Conservation (phyloP, 441 rosid species). For the Populus hybrid region DNA sequence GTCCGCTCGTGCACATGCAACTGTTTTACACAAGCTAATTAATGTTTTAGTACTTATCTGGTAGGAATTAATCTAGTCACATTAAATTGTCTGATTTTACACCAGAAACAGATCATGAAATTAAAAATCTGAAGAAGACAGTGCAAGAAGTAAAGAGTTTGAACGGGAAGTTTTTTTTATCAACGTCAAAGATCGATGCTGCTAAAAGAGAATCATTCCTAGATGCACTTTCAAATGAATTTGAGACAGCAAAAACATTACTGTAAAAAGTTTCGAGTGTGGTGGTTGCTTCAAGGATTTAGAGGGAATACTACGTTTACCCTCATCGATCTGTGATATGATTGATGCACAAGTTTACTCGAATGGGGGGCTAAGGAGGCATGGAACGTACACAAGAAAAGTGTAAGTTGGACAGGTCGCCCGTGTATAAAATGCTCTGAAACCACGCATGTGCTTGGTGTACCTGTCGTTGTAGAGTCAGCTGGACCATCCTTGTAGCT, state of each 20-base stretch:
- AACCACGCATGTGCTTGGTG: conserved; percentile 33
- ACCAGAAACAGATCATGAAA: background rate
- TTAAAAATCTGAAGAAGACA: background rate
- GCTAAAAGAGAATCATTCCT: too few relatives aligned
- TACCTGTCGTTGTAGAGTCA: conserved; percentile 11
- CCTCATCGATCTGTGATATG: too few relatives aligned
- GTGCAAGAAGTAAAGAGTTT: background rate
- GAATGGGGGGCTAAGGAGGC: background rate
- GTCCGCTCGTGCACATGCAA: too few relatives aligned
- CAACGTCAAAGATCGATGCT: too few relatives aligned
- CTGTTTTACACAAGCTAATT: too few relatives aligned
- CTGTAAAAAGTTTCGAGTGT: too few relatives aligned
- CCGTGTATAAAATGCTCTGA: background rate
- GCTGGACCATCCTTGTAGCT: conserved; percentile 28
- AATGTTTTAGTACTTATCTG: too few relatives aligned
- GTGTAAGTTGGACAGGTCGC: conserved; percentile 16
- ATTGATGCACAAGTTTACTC: background rate
- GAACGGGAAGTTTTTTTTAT: background rate
- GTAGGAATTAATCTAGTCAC: background rate
- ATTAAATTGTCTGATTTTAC: background rate
- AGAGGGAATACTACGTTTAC: too few relatives aligned
- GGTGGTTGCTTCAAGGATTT: too few relatives aligned
- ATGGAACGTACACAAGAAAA: background rate
- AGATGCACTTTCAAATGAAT: too few relatives aligned
- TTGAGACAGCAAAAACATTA: too few relatives aligned